Percentiles rank a stretch among this genome's conserved stretches.
These are phyloP conservation scores for Suhomyces xylopsoci DNA, from an alignment of 805 yeast species.

Conservation along the genomic window DNA sequence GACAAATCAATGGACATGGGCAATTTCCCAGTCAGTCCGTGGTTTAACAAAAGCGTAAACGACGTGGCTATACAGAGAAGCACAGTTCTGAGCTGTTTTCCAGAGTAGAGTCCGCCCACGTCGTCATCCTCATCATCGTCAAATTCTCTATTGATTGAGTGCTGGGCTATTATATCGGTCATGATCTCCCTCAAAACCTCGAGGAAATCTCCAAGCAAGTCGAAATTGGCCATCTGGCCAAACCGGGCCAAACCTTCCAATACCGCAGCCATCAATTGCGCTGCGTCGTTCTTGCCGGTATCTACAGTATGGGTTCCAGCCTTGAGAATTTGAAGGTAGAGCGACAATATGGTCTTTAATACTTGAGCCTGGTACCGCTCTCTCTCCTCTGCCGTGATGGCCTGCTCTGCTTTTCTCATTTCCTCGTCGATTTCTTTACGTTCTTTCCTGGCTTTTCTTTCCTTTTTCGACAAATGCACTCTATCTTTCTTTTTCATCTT, in stretches of 20 bases:
- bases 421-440: constrained; percentile 85
- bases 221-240: constrained; percentile 91
- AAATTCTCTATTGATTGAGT: constrained; percentile 26
- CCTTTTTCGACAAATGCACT: constrained; percentile 86
- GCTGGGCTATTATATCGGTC: constrained; percentile 46
- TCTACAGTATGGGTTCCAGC: constrained; percentile 27
- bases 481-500: constrained; percentile 82
- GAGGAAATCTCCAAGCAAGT: constrained; percentile 86
- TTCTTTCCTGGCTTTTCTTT: constrained; percentile 84
- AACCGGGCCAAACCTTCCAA: constrained; percentile 87
- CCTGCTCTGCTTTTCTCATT: constrained; percentile 79
- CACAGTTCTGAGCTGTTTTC: constrained; percentile 61
- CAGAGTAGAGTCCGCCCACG: constrained; percentile 29
- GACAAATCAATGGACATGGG: constrained; percentile 69
- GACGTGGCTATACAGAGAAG: constrained; percentile 86
- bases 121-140: constrained; percentile 20
- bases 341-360: constrained; percentile 63
- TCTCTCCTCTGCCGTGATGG: constrained; percentile 83
- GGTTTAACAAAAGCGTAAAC: constrained; percentile 77
- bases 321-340: constrained; percentile 76
- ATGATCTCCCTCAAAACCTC: constrained; percentile 85
- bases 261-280: constrained; percentile 69
- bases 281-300: constrained; percentile 48
- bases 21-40: constrained; percentile 55
- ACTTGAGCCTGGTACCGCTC: constrained; percentile 83